Evolutionary conservation across 208 protist species (phyloP).

Genomic region (Acanthamoeba polyphaga): DNA sequence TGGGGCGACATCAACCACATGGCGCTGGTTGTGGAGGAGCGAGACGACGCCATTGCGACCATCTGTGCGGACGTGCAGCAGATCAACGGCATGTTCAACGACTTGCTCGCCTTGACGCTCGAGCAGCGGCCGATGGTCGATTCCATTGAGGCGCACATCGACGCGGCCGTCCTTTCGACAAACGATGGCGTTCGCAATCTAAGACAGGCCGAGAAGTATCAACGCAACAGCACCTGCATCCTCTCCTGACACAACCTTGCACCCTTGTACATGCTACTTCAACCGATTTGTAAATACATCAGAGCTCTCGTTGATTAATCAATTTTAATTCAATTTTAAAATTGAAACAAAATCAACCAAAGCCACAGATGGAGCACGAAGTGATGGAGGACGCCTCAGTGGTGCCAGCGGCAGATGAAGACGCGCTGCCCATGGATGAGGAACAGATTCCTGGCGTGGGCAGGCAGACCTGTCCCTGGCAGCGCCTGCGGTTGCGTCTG

Average conservation of each 20-base stretch:
- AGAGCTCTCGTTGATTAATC: too few species aligned
- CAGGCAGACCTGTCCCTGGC: too few species aligned
- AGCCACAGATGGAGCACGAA: too few species aligned
- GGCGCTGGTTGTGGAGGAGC: neutral
- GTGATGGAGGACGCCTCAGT: too few species aligned
- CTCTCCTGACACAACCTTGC: neutral
- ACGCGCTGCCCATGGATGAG: too few species aligned
- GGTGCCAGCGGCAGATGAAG: too few species aligned
- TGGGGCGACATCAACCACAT: neutral
- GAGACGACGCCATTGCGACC: slow-evolving; percentile 23
- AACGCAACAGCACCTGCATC: slow-evolving; percentile 34
- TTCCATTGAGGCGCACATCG: neutral
- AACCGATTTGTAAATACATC: too few species aligned
- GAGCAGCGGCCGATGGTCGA: neutral
- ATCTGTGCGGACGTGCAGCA: neutral
- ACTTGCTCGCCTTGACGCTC: neutral
- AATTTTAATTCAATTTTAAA: too few species aligned
- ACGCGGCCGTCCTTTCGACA: neutral
- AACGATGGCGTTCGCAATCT: neutral
- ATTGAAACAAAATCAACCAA: too few species aligned
- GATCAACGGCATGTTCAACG: neutral
- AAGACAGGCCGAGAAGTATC: neutral
- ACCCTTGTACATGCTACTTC: too few species aligned
- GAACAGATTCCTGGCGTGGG: too few species aligned
- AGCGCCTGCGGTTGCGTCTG: too few species aligned